Evolutionary conservation across 345 rosid species (phyloP).

Genomic region (Toxicodendron radicans): DNA sequence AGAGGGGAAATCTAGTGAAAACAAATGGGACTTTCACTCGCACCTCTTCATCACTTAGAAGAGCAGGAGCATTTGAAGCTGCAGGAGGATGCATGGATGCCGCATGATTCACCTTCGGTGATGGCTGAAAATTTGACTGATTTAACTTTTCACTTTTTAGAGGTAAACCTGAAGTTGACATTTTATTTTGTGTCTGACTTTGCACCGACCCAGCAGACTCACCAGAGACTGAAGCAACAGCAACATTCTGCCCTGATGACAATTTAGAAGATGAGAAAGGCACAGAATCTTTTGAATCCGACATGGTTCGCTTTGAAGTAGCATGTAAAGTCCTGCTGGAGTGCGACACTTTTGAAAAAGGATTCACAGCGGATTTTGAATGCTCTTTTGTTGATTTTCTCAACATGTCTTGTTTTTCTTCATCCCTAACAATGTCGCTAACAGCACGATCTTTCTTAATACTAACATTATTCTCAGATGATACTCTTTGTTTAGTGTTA

Average conservation of each 20-base stretch:
- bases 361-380: conserved; percentile 36
- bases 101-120: conserved; percentile 54
- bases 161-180: conserved; percentile 41
- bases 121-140: conserved; percentile 46
- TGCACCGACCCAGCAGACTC: conserved; percentile 44
- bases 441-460: conserved; percentile 47
- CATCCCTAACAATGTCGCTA: conserved; percentile 42
- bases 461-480: conserved; percentile 34
- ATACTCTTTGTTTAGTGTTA: conserved; percentile 37
- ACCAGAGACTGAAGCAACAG: conserved; percentile 36
- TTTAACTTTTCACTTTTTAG: conserved; percentile 63
- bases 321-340: conserved; percentile 58
- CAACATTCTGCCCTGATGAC: conserved; percentile 45
- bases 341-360: conserved; percentile 43
- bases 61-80: conserved; percentile 45
- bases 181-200: conserved; percentile 48
- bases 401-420: conserved; percentile 39
- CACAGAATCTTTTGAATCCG: conserved; percentile 55
- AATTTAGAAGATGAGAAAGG: conserved; percentile 47
- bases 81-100: conserved; percentile 46
- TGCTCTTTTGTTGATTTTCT: conserved; percentile 50
- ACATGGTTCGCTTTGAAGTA: conserved; percentile 46
- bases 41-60: conserved; percentile 95
- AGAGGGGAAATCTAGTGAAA: neutral
- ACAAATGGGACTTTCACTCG: conserved; percentile 15